Evolutionary conservation across 306 rosid species (phyloP), one percentile per base, ranked within the genome.

Genomic region (Erythrophleum fordii): DNA sequence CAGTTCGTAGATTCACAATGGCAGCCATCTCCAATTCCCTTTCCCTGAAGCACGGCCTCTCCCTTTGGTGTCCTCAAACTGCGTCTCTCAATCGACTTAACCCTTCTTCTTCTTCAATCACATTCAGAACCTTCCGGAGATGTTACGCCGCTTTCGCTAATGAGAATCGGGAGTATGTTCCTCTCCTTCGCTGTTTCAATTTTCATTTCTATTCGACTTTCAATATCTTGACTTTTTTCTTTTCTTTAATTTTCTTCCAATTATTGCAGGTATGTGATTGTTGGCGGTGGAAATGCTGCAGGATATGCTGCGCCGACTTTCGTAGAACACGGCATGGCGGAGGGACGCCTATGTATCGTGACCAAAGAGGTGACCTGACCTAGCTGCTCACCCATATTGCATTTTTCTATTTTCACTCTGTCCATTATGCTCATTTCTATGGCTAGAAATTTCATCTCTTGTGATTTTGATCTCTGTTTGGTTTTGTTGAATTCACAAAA

Each of bases 271-370:
- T 92, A 81, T 88, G 98, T 95, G 87, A 95, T 95, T 8, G 99
- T 95, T 76, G 99, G 99, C 6, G 97, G 99, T 13, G 97, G 99
- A 68, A 95, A 95, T 85, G 86, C 99, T 5, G 99, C 99, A 10
- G 99, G 99, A 13, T 95, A 95, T 65, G 97, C 99, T 0, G 97
- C 97, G 65, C 90, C 95, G 68, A 88, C 92, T 81, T 95, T 95
- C 83, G 99, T 95, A 48, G 97, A 95, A 49, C 93, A 91, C 48
- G 99, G 97, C 65, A 69, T 93, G 90, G 97, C 99, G n/a, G 88
- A 95, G 80, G 99, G 97, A 16, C 97, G 99, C n/a, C 94, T 92
- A 39, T 85, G 95, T 72, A 91, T 95, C 18, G 97, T 95, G 9
- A 84, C 97, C 72, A 95, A 95, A 88, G 99, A 95, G 98, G 97